phyloP scores from a whole-genome alignment of 2,329 filamentous ascomycete species.

The Ophiocordyceps camponoti-saundersi region DNA sequence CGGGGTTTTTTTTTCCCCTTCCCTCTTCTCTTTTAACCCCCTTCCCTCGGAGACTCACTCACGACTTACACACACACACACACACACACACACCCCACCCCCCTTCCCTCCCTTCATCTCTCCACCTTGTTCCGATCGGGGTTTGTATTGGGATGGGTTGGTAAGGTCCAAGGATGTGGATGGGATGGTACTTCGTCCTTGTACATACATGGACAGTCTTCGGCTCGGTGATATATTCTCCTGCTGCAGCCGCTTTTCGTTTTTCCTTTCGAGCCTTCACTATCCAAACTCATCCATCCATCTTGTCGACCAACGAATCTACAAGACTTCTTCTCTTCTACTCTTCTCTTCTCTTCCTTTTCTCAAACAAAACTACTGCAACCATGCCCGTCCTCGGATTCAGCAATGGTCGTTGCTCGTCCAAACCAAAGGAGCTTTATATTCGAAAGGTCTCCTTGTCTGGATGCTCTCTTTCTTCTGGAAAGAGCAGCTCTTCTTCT shows the following conservation, averaged over 20 bases:
- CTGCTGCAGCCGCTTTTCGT: neutral
- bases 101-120: neutral
- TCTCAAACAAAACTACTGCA: neutral
- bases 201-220: too few species aligned
- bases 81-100: neutral
- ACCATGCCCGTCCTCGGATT: conserved; percentile 19
- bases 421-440: conserved; percentile 18
- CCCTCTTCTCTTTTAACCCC: too few species aligned
- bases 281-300: neutral
- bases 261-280: neutral
- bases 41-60: too few species aligned
- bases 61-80: too few species aligned
- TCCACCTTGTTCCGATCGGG: neutral
- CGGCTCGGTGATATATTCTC: neutral
- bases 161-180: too few species aligned
- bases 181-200: too few species aligned
- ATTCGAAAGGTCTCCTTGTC: conserved; percentile 25
- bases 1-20: too few species aligned
- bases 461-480: conserved; percentile 19
- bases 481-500: conserved; percentile 13
- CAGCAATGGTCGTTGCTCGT: conserved; percentile 15
- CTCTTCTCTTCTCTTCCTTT: neutral
- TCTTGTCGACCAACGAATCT: neutral
- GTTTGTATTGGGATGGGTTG: too few species aligned
- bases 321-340: neutral